Evolutionary conservation across 441 rosid genomes (phyloP).

Genomic region (Macaranga tanarius): DNA sequence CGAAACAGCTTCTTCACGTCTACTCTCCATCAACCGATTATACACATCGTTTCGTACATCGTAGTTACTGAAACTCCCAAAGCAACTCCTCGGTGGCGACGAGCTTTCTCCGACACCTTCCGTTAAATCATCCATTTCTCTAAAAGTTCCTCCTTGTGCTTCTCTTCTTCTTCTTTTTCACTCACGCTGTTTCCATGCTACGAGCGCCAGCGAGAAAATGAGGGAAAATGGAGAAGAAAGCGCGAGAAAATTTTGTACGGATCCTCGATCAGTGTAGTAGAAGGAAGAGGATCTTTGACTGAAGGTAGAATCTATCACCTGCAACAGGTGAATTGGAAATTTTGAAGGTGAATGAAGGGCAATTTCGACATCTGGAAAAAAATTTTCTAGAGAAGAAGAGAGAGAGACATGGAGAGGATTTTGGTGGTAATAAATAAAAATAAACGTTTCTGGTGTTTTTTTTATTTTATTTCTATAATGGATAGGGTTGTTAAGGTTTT

Average conservation of each 20-base stretch:
- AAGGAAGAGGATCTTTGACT: slow-evolving; percentile 49
- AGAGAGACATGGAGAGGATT: neutral
- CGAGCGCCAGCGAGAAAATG: no score
- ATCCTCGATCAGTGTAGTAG: neutral
- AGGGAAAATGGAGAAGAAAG: slow-evolving; percentile 5
- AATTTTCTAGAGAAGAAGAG: neutral
- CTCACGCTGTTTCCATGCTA: neutral
- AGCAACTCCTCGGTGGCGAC: slow-evolving; percentile 61
- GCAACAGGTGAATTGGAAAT: slow-evolving; percentile 11
- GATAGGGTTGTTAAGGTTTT: slow-evolving; percentile 25
- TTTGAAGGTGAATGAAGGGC: slow-evolving; percentile 25
- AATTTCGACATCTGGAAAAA: slow-evolving; percentile 26
- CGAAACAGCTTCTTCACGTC: slow-evolving; percentile 44
- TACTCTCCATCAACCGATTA: slow-evolving; percentile 53
- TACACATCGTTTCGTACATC: slow-evolving; percentile 56
- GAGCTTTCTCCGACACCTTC: slow-evolving; percentile 84
- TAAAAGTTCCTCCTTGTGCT: neutral
- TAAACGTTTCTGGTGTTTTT: no score
- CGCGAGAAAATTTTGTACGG: slow-evolving; percentile 14
- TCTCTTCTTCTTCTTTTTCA: no score
- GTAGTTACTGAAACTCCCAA: slow-evolving; percentile 40
- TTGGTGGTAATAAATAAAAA: no score
- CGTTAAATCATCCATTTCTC: slow-evolving; percentile 62
- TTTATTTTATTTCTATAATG: neutral
- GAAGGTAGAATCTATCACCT: slow-evolving; percentile 35